Conservation (phyloP, 768 basidiomycete species). For the Termitomyces sp. region DNA sequence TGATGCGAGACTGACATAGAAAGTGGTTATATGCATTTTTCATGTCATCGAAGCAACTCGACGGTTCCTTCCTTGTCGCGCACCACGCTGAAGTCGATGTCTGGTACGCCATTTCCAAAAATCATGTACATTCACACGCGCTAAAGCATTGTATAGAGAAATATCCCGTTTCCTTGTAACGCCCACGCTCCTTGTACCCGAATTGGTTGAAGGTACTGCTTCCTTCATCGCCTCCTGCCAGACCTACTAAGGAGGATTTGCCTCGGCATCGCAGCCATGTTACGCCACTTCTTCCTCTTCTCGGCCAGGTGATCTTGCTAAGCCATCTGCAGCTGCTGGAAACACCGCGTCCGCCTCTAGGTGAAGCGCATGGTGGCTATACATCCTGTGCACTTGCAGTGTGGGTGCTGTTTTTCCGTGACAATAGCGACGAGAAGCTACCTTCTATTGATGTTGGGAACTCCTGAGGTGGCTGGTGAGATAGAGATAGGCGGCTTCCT, state of each 20-base stretch:
- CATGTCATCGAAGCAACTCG: conserved; percentile 85
- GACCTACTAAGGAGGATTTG: conserved; percentile 96
- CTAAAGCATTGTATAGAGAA: conserved; percentile 47
- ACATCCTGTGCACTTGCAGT: conserved; percentile 89
- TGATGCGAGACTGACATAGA: conserved; percentile 26
- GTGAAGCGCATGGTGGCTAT: conserved; percentile 98
- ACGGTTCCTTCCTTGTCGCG: conserved; percentile 91
- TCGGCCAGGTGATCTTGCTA: background rate
- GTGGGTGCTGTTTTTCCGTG: conserved; percentile 65
- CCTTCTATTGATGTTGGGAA: conserved; percentile 48
- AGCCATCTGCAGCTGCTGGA: background rate
- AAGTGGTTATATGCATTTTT: conserved; percentile 82
- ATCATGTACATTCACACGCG: background rate
- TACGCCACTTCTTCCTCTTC: too few species aligned
- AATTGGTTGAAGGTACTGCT: conserved; percentile 69
- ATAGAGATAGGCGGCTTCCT: conserved; percentile 88
- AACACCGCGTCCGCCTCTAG: conserved; percentile 66
- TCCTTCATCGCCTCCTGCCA: conserved; percentile 86
- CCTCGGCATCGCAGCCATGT: conserved; percentile 71
- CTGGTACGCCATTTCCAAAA: conserved; percentile 42
- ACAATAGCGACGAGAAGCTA: conserved; percentile 17
- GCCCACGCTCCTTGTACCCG: conserved; percentile 80
- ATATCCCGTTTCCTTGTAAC: conserved; percentile 87
- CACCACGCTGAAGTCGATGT: conserved; percentile 91
- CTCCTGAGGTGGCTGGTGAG: conserved; percentile 76